These are phyloP conservation scores for Liriodendron chinense DNA, from an alignment of 164 flowering plant species.

Conservation along the genomic window DNA sequence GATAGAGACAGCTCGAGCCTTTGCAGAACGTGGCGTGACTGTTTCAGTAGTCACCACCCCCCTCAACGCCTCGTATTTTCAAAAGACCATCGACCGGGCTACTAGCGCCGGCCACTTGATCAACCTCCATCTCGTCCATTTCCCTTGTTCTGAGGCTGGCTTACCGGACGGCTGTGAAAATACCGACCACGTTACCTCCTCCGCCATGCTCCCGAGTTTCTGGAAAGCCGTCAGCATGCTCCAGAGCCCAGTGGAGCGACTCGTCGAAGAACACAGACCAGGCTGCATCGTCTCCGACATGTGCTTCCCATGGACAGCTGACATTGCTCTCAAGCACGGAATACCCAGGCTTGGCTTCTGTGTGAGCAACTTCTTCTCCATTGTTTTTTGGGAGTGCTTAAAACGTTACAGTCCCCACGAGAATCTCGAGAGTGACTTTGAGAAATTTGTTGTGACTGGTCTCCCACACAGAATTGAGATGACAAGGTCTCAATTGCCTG, in stretches of 20 bases:
- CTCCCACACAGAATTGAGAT: conserved; percentile 27
- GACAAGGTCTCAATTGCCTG: conserved; percentile 17
- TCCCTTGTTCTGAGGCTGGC: conserved; percentile 3
- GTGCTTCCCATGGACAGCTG: conserved; percentile 30
- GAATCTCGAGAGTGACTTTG: conserved; percentile 8
- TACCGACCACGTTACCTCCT: conserved; percentile 4
- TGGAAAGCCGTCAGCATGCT: conserved; percentile 22
- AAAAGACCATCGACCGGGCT: background rate
- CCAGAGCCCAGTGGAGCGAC: conserved; percentile 23
- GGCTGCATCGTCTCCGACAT: conserved; percentile 36
- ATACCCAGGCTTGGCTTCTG: conserved; percentile 33
- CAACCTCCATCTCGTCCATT: background rate
- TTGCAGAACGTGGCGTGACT: conserved; percentile 5
- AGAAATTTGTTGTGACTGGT: conserved; percentile 20
- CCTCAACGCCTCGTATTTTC: conserved; percentile 4
- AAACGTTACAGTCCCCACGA: conserved; percentile 10
- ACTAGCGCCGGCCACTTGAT: background rate
- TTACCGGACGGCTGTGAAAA: conserved; percentile 8
- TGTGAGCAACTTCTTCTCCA: conserved; percentile 23
- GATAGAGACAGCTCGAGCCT: conserved; percentile 9
- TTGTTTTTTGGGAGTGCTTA: conserved; percentile 5
- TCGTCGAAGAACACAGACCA: conserved; percentile 22
- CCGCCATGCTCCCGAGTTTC: conserved; percentile 16
- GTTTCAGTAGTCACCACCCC: conserved; percentile 13
- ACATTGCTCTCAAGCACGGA: conserved; percentile 18